Base-by-base conservation (phyloP, 2,329 filamentous ascomycete species). In the Zasmidium cellare region DNA sequence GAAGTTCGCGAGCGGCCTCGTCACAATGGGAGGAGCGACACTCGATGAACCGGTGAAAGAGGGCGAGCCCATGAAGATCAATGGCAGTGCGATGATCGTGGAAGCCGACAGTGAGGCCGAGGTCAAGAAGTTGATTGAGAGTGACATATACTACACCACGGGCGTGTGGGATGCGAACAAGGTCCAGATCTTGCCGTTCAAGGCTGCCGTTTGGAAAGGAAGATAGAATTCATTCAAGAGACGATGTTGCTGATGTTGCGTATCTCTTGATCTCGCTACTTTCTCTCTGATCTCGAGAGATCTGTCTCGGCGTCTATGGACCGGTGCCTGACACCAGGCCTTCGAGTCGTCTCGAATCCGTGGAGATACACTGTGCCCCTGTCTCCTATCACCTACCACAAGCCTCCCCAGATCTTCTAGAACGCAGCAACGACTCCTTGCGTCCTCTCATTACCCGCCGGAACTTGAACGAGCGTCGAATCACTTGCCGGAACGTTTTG, bases 151-250 rank as follows among this genome's bases (percentile, higher is more conserved):
- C 75, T 79, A 81, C 9, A 81, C 76, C 59, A 80, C 75, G 46
- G 90, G 87, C 0, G 91, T 96, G 9, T 96, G 92, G 92, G 90
- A 96, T 78, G 64, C 70, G 68, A 71, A 73, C 9, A 79, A 80
- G 71, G 59, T 74, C 48, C 75, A 79, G 67, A 77, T 80, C 50
- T 77, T 77, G 57, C 78, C 78, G 0, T 80, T 80, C 60, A 80
- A 77, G 72, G 76, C 73, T 56, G 78, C 78, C 35, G 56, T 80
- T 50, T 73, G 78, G 65, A 75, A 76, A 69, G 41, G 54, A 1
- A 20, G 49, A n/a, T 55, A 14, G 16, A 14, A 9, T 41, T 28
- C 11, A 28, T 5, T 6, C 25, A 48, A n/a, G 28, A 6, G 41
- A n/a, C n/a, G n/a, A n/a, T n/a, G n/a, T n/a, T n/a, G n/a, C n/a